phyloP scores from a whole-genome alignment of 2,329 filamentous ascomycete genomes.

The Lasiodiplodia hormozganensis region DNA sequence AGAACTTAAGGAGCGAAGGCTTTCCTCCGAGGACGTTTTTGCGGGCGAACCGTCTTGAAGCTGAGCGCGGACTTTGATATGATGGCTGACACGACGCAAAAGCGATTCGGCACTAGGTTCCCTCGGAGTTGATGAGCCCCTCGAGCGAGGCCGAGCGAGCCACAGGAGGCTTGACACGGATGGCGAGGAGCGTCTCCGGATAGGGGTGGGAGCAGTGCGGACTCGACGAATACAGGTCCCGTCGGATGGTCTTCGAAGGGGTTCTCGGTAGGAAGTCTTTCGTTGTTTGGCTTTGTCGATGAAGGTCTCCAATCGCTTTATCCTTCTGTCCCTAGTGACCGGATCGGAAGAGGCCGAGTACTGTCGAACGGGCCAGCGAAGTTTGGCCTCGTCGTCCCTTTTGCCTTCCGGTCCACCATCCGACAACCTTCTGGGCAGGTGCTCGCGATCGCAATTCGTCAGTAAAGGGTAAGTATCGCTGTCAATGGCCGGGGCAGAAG shows the following conservation, averaged over 20 bases:
- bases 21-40: conserved; percentile 6
- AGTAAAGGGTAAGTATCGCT: conserved; percentile 12
- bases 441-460: neutral
- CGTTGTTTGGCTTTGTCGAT: conserved; percentile 27
- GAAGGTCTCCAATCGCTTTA: conserved; percentile 15
- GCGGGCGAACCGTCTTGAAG: neutral
- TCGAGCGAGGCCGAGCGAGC: conserved; percentile 16
- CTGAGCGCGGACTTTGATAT: conserved; percentile 16
- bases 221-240: conserved; percentile 16
- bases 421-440: conserved; percentile 7
- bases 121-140: neutral
- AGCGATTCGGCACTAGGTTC: neutral
- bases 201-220: conserved; percentile 6
- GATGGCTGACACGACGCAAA: conserved; percentile 23
- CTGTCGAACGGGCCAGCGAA: conserved; percentile 21
- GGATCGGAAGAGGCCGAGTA: conserved; percentile 25
- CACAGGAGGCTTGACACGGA: conserved; percentile 19
- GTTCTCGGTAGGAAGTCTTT: conserved; percentile 6
- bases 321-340: conserved; percentile 14
- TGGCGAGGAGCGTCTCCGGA: conserved; percentile 13
- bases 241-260: conserved; percentile 7
- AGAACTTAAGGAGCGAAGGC: conserved; percentile 6
- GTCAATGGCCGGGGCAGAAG: conserved; percentile 10
- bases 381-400: neutral
- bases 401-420: neutral